Evolutionary conservation across 2,329 filamentous ascomycete genomes (phyloP), one percentile per base, ranked within the genome.

Genomic region (Trichoderma atroviride): DNA sequence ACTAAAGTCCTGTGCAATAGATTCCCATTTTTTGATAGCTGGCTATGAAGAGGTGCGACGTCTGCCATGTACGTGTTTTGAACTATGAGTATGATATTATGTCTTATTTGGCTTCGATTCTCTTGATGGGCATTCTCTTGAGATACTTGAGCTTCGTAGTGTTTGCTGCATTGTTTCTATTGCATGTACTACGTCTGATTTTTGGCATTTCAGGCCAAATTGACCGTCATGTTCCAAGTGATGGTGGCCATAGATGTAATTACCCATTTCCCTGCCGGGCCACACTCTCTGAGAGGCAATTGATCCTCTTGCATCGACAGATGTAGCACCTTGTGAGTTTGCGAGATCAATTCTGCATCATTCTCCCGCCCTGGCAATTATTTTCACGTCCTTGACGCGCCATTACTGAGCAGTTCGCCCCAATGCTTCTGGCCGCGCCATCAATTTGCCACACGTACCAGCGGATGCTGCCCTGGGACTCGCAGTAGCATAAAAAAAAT

Each of bases 1-100:
- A 37, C 62, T n/a, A 33, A 29, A 56, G 6, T 43, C 19, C 11
- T 64, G 61, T 56, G 50, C 62, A 43, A 40, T 65, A 47, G 62
- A 65, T 65, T 47, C 62, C 50, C 50, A 19, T 31, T 65, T 65
- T 65, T 56, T 22, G 11, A n/a, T 16, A 37, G 55, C 31, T 56
- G 29, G 24, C 19, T 6, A 29, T 47, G 31, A 43, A 65, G n/a
- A 33, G 52, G 56, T 50, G 29, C 16, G 33, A 31, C 24, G 37
- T 58, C 37, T 50, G 5, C 19, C 31, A 56, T 16, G 5, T 24
- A 47, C 35, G 50, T 56, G 27, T 16, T 24, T 37, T 19, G 11
- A 43, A 43, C 29, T 16, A 31, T 22, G 53, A 7, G 19, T 27
- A 29, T 56, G 52, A 4, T 31, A 14, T 11, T 64, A 11, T 24